Evolutionary conservation across 2,329 filamentous ascomycete genomes (phyloP).

Genomic region (Fusarium lyarnte): DNA sequence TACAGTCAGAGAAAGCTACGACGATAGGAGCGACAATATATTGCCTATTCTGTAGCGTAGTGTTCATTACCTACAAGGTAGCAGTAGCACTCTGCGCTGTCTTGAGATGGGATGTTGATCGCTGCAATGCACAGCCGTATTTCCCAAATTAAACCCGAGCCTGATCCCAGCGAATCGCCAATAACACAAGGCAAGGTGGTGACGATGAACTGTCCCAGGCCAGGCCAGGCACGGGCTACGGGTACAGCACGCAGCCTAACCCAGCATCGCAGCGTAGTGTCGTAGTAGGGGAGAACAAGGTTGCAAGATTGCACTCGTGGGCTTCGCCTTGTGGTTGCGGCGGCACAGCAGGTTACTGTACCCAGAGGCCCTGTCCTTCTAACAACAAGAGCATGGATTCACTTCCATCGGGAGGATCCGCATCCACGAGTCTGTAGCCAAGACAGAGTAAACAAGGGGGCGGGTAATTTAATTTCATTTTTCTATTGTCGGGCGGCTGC

Average conservation of each 20-base stretch:
- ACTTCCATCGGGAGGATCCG: constrained; percentile 19
- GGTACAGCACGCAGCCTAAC: constrained; percentile 6
- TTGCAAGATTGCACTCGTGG: constrained; percentile 20
- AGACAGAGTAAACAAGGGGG: constrained; percentile 2
- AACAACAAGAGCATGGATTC: neutral
- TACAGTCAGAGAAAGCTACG: neutral
- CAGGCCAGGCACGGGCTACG: constrained; percentile 1
- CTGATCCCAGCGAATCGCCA: constrained; percentile 9
- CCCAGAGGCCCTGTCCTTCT: constrained; percentile 19
- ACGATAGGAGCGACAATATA: neutral
- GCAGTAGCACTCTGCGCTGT: constrained; percentile 24
- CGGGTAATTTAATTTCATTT: neutral
- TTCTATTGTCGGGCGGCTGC: neutral
- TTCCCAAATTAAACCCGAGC: constrained; percentile 21
- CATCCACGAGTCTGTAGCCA: constrained; percentile 8
- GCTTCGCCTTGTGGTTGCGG: constrained; percentile 7
- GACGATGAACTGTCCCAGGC: neutral
- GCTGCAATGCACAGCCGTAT: constrained; percentile 10
- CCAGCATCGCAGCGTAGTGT: neutral
- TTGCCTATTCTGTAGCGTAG: neutral
- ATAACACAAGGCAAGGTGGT: neutral
- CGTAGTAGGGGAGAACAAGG: neutral
- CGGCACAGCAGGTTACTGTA: constrained; percentile 36
- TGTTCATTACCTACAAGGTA: neutral
- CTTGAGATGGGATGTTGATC: neutral